phyloP scores from a whole-genome alignment of 139 green algal species.

The Deuterostichococcus epilithicus region DNA sequence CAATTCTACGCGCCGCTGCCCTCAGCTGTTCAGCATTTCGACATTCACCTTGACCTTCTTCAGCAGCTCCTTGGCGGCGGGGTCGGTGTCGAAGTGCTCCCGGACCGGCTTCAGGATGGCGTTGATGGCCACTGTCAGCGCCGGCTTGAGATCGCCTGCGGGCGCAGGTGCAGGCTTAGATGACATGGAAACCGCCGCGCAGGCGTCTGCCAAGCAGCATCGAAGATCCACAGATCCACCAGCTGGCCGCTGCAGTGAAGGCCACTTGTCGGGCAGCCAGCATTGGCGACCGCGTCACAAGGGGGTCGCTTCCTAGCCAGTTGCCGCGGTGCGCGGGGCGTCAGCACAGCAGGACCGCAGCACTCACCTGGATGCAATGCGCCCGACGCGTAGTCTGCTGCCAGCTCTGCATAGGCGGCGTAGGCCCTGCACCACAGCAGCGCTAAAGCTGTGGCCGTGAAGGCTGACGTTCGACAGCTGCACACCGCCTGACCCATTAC shows the following conservation, averaged over 20 bases:
- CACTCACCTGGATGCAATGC: constrained; percentile 63
- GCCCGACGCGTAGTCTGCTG: constrained; percentile 76
- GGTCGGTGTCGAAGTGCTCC: constrained; percentile 92
- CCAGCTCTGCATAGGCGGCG: constrained; percentile 61
- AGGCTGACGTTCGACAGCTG: too few relatives aligned
- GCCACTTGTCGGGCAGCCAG: too few relatives aligned
- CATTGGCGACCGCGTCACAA: too few relatives aligned
- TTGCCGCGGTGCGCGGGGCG: neutral
- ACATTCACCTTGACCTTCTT: constrained; percentile 74
- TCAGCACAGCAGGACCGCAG: neutral
- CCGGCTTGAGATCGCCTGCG: constrained; percentile 73
- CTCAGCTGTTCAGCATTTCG: neutral
- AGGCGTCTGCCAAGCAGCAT: too few relatives aligned
- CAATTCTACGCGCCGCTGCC: too few relatives aligned
- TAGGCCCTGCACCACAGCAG: constrained; percentile 61
- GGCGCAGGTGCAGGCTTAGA: neutral
- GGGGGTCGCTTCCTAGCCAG: too few relatives aligned
- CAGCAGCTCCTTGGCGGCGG: constrained; percentile 87
- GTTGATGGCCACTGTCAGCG: constrained; percentile 78
- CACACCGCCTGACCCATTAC: too few relatives aligned
- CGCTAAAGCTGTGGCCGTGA: too few relatives aligned
- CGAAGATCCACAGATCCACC: neutral
- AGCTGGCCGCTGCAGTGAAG: neutral
- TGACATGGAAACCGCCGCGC: too few relatives aligned
- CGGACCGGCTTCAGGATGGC: constrained; percentile 90